Evolutionary conservation across 805 yeast genomes (phyloP), one percentile per base, ranked within the genome.

Genomic region (Ogataea minuta): DNA sequence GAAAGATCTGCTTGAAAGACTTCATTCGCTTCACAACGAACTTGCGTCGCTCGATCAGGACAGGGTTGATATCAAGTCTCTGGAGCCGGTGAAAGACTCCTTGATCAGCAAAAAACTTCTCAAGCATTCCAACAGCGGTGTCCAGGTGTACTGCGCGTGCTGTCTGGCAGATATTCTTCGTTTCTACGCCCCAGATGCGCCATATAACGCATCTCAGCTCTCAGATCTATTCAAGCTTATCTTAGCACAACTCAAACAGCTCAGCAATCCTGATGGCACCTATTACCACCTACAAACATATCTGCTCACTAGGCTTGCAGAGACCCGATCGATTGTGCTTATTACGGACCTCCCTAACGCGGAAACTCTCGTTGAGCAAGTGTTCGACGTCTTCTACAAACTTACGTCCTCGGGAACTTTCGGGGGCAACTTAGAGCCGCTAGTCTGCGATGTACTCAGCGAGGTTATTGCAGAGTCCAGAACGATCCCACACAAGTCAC

Each of bases 141-240:
- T 89, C 6, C 83, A 79, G 48, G 77, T 90, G 0, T 76, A 69
- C 42, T 74, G 74, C 1, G 79, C 93, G 6, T 82, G 95, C 53
- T 80, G 93, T 46, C 46, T 88, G 6, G 71, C 88, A 5, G 95
- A 89, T 56, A 67, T 90, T 8, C 61, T 89, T 28, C 68, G 95
- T 42, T 59, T 90, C 11, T 82, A 72, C 53, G 96, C 95, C 0
- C 96, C 96, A 0, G 86, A 89, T 56, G 95, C 96, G 6, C 96
- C 97, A 4, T 89, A 74, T 60, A 77, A 84, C 2, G 78, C 79
- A 16, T 46, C 65, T 2, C 81, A 83, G 48, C 66, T 89, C 26
- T 66, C 78, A 1, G 79, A 69, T 4, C 73, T 87, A 13, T 87
- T 89, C 64, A 75, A 71, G 47, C 67, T 85, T 6, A 77, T 88